Percentiles rank a stretch among this genome's conserved stretches.
These are phyloP conservation scores for Rasamsonia emersonii DNA, from an alignment of 2,329 filamentous ascomycete genomes.

Conservation along the genomic window DNA sequence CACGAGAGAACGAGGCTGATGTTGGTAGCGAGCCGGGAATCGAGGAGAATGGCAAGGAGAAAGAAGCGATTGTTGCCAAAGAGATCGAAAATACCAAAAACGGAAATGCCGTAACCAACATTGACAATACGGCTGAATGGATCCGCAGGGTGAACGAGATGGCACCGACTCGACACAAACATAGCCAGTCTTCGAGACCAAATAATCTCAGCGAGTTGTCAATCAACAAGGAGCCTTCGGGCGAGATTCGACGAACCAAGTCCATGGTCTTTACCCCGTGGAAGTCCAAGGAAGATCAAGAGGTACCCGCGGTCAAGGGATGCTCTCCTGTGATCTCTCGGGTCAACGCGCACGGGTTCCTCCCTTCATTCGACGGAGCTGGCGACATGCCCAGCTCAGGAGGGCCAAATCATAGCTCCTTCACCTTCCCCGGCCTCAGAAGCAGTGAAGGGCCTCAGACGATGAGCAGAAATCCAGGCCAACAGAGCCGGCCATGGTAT, in stretches of 20 bases:
- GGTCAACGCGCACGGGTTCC: slow-evolving; percentile 21
- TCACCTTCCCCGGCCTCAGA: too few relatives aligned
- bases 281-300: slow-evolving; percentile 12
- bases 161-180: not conserved
- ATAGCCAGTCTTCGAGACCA: not conserved
- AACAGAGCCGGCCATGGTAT: slow-evolving; percentile 8
- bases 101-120: slow-evolving; percentile 1
- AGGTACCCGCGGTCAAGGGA: slow-evolving; percentile 16
- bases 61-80: too few relatives aligned
- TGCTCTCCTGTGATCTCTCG: slow-evolving; percentile 19
- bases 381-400: slow-evolving; percentile 10
- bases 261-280: slow-evolving; percentile 16
- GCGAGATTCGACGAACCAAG: slow-evolving; percentile 1
- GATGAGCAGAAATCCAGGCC: not conserved
- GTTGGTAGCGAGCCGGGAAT: slow-evolving; percentile 5
- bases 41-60: slow-evolving; percentile 6
- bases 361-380: slow-evolving; percentile 22
- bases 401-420: too few relatives aligned
- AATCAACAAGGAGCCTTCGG: not conserved
- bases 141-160: slow-evolving; percentile 2
- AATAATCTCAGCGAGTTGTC: not conserved
- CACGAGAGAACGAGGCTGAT: slow-evolving; percentile 4
- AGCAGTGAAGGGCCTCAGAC: too few relatives aligned
- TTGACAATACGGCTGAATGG: slow-evolving; percentile 3
- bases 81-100: not conserved